Conservation (phyloP, 2,329 filamentous ascomycete species). For the Hypoxylon sp. region DNA sequence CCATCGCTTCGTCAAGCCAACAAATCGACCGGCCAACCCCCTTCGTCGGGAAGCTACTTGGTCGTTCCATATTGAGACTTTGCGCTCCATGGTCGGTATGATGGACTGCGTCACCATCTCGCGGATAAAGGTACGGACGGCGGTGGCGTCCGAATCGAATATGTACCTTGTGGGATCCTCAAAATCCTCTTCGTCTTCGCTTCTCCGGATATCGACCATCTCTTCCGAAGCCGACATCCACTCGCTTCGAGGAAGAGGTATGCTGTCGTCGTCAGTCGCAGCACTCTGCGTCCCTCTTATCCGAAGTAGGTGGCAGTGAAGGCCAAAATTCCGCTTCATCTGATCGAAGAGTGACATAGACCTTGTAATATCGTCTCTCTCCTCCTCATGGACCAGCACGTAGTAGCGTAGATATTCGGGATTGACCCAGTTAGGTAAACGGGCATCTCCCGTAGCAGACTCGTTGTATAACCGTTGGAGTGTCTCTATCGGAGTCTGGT, state of each 20-base stretch:
- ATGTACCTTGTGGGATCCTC: constrained; percentile 79
- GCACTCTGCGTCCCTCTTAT: constrained; percentile 85
- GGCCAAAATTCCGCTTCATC: constrained; percentile 98
- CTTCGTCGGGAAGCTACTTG: constrained; percentile 90
- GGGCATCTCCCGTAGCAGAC: constrained; percentile 78
- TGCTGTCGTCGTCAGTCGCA: constrained; percentile 89
- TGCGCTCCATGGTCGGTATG: constrained; percentile 94
- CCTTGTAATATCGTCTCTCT: constrained; percentile 88
- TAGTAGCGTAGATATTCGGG: constrained; percentile 95
- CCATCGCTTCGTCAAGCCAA: constrained; percentile 92
- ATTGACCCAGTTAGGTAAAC: constrained; percentile 84
- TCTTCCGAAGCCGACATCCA: constrained; percentile 93
- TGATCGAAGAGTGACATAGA: constrained; percentile 93
- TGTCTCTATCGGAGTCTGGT: constrained; percentile 83
- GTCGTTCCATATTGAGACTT: constrained; percentile 93
- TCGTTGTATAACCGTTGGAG: constrained; percentile 83
- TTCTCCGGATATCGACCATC: constrained; percentile 73
- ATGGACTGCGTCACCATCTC: constrained; percentile 97
- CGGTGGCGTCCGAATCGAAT: constrained; percentile 90
- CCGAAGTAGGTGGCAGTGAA: constrained; percentile 92
- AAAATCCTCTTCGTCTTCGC: constrained; percentile 73
- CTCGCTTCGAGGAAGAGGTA: constrained; percentile 79
- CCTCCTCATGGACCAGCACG: constrained; percentile 94
- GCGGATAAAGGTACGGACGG: constrained; percentile 86
- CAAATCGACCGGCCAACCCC: constrained; percentile 90